Evolutionary conservation across 768 basidiomycete genomes (phyloP).

Genomic region (Lactarius trivialis): DNA sequence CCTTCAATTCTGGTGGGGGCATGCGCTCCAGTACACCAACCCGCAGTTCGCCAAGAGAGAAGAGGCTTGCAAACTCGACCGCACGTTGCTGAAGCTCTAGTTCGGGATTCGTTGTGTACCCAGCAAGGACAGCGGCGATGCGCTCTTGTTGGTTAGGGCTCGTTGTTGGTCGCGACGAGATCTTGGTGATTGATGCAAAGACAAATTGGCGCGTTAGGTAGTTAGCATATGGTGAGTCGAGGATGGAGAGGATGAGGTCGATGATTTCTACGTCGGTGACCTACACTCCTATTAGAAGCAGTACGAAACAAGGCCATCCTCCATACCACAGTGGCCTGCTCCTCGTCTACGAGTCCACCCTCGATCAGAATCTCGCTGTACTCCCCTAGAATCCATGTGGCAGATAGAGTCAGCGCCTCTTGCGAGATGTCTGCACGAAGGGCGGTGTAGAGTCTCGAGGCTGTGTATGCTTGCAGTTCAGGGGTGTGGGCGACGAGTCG

Average conservation of each 20-base stretch:
- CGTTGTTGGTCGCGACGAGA: conserved; percentile 73
- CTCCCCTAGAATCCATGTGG: conserved; percentile 95
- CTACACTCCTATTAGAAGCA: conserved; percentile 33
- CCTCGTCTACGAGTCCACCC: conserved; percentile 73
- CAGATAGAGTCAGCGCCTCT: conserved; percentile 87
- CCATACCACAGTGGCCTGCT: conserved; percentile 61
- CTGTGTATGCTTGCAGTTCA: conserved; percentile 92
- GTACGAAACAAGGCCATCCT: conserved; percentile 9
- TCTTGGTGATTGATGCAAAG: conserved; percentile 82
- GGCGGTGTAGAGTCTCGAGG: conserved; percentile 83
- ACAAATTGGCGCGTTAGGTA: conserved; percentile 89
- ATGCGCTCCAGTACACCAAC: conserved; percentile 92
- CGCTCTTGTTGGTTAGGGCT: conserved; percentile 65
- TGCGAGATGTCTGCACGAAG: conserved; percentile 91
- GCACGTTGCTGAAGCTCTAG: conserved; percentile 94
- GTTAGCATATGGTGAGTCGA: conserved; percentile 93
- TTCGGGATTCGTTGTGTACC: conserved; percentile 82
- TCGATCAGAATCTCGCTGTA: conserved; percentile 88
- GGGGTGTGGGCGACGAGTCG: conserved; percentile 95
- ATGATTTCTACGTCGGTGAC: conserved; percentile 76
- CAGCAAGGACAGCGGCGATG: conserved; percentile 68
- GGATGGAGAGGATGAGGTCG: conserved; percentile 77
- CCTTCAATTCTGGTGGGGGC: conserved; percentile 97
- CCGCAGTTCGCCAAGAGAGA: conserved; percentile 65
- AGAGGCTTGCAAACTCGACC: conserved; percentile 88